phyloP scores from a whole-genome alignment of 2,329 filamentous ascomycete species.

The Fusarium sublunatum region DNA sequence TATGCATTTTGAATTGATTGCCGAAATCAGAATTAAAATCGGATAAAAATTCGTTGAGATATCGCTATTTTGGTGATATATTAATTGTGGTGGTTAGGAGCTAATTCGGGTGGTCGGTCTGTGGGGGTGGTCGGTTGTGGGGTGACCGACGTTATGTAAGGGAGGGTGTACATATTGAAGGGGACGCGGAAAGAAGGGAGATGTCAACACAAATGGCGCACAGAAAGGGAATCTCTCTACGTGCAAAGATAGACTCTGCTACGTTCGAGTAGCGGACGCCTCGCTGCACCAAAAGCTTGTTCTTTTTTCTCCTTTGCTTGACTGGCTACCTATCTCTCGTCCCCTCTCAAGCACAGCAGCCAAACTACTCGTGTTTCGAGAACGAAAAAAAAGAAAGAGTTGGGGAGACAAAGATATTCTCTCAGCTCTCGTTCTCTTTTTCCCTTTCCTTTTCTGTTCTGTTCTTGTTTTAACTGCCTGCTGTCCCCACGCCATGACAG shows the following conservation, averaged over 20 bases:
- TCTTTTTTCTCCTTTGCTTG: constrained; percentile 7
- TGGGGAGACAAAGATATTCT: background rate
- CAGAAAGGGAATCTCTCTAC: constrained; percentile 2
- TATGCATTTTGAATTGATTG: no score
- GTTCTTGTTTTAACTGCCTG: no score
- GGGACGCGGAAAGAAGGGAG: background rate
- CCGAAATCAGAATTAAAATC: no score
- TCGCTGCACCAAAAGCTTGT: constrained; percentile 16
- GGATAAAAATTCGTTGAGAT: no score
- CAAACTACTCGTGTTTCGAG: background rate
- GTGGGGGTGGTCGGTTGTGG: no score
- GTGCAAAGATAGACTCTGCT: constrained; percentile 20
- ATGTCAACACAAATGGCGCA: background rate
- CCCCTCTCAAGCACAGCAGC: background rate
- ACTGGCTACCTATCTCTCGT: background rate
- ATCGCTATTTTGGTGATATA: no score
- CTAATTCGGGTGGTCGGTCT: no score
- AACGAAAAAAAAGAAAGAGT: background rate
- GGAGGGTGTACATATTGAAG: constrained; percentile 9
- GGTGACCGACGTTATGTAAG: constrained; percentile 12
- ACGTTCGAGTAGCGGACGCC: background rate
- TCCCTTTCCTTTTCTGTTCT: background rate
- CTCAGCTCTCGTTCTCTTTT: constrained; percentile 9
- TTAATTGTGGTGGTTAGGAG: no score
- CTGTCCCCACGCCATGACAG: constrained; percentile 47